Conservation (phyloP, 2,329 filamentous ascomycete genomes). For the Botrytis fragariae region DNA sequence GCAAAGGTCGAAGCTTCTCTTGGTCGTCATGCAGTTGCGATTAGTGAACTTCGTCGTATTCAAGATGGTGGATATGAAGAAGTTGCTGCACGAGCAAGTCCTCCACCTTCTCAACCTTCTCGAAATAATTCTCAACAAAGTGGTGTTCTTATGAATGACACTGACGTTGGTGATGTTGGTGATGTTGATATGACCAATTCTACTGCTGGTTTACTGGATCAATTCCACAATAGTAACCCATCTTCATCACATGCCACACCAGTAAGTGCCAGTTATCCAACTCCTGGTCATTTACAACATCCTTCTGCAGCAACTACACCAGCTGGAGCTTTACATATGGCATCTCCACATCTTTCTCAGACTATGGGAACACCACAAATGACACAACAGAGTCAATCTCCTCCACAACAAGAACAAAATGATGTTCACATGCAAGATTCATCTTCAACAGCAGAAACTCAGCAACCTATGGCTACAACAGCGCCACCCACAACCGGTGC, state of each 20-base stretch:
- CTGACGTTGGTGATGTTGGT: slow-evolving; percentile 60
- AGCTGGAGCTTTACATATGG: slow-evolving; percentile 37
- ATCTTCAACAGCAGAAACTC: slow-evolving; percentile 10
- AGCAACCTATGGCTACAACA: slow-evolving; percentile 22
- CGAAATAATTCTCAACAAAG: slow-evolving; percentile 54
- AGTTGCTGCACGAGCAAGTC: slow-evolving; percentile 34
- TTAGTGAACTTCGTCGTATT: slow-evolving; percentile 66
- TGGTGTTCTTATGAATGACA: slow-evolving; percentile 55
- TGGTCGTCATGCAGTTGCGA: slow-evolving; percentile 63
- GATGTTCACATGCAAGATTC: slow-evolving; percentile 26
- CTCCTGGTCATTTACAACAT: slow-evolving; percentile 58
- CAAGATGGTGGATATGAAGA: slow-evolving; percentile 76
- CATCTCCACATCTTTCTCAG: slow-evolving; percentile 46
- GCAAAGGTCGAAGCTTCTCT: slow-evolving; percentile 69
- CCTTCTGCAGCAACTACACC: slow-evolving; percentile 60
- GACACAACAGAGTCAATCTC: slow-evolving; percentile 18
- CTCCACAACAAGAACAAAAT: slow-evolving; percentile 18
- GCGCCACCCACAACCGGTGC: slow-evolving; percentile 37
- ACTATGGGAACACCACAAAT: slow-evolving; percentile 32
- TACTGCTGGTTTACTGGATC: slow-evolving; percentile 63
- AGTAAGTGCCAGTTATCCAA: slow-evolving; percentile 51
- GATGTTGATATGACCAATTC: slow-evolving; percentile 53
- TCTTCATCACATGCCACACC: slow-evolving; percentile 61
- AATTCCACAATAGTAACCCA: slow-evolving; percentile 58
- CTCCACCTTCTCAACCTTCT: slow-evolving; percentile 51